Evolutionary conservation across 768 basidiomycete genomes (phyloP), one percentile per base, ranked within the genome.

Genomic region (Suillus occidentalis): DNA sequence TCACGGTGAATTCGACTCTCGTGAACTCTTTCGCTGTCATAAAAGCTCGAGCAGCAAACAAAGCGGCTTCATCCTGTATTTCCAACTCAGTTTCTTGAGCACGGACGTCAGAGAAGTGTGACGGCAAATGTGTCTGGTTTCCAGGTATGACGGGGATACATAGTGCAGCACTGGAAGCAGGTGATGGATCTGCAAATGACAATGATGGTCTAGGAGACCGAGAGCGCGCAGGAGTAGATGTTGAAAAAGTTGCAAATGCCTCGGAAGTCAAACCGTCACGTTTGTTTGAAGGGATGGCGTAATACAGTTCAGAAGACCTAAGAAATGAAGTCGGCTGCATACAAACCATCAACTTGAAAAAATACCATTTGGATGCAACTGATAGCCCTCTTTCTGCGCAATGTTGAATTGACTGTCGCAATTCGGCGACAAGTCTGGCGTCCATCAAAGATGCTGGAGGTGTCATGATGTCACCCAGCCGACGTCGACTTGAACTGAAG

Each of bases 251-350:
- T n/a, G 76, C 66, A 28, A 72, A 65, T 47, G 72, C 66, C 25
- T 72, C 71, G 10, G 75, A 63, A 37, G 69, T 64, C 12, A 72
- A 67, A 12, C 72, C 64, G 47, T 75, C 78, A 65, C 85, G 80
- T 73, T 84, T 87, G 53, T 78, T 72, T 22, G 77, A 64, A 5
- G 88, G 83, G 39, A 88, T 79, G 16, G 89, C 84, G 34, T 89
- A 79, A 62, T 92, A 79, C 36, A 94, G 80, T 71, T 94, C 92
- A 31, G 91, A 87, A 31, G 90, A 86, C 92, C 92, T 94, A 66
- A 39, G 57, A 56, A n/a, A 71, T 61, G 64, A 25, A 57, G 55
- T 68, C 67, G 69, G 68, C 57, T 64, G 28, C 18, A 25, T 28
- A n/a, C 42, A 67, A 31, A 59, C 43, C 59, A 50, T 63, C 58